Base-by-base conservation (phyloP, 2,329 filamentous ascomycete species). In the Lecanoromycetidae sp. region DNA sequence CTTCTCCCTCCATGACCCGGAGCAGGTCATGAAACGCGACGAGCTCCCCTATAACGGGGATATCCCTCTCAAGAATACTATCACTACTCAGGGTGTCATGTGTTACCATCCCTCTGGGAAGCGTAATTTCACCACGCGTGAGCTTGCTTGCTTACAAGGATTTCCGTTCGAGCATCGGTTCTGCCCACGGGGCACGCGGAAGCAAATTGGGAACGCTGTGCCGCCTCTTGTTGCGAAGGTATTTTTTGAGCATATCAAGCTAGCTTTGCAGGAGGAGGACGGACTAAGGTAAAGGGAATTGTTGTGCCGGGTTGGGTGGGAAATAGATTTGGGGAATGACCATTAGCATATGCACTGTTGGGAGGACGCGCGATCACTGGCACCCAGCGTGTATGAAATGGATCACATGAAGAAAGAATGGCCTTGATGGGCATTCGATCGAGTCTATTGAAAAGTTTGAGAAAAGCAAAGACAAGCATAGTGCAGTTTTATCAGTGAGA, bases 131-230 rank as follows among this genome's bases (percentile, higher is more conserved):
- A 87, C 81, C 0, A 59, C 76, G 4, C 71, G 80, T 1, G 85
- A 93, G 58, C 71, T 77, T 17, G 82, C 84, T 0, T 70, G 70
- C 2, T 60, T 91, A 0, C 82, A 87, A 54, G 81, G 80, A 0
- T 90, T 91, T 44, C 82, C 82, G 0, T 50, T 63, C 0, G 58
- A 66, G 2, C 80, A 84, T 58, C 58, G 60, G 0, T 88, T 90
- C 56, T 51, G 64, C 0, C 64, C 63, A 0, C 56, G 39, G 0
- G 57, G 61, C 1, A 66, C 60, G 0, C 60, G 62, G 0, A 73
- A 68, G 52, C 83, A 87, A 59, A 84, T 88, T 52, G 85, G 84
- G 0, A 90, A 91, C 56, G 84, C 84, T 0, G 86, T 90, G 15
- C 82, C 85, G 0, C 76, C 83, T 4, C 46, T 59, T n/a, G 54